Evolutionary conservation across 2,329 filamentous ascomycete genomes (phyloP).

Genomic region (Metarhizium guizhouense): DNA sequence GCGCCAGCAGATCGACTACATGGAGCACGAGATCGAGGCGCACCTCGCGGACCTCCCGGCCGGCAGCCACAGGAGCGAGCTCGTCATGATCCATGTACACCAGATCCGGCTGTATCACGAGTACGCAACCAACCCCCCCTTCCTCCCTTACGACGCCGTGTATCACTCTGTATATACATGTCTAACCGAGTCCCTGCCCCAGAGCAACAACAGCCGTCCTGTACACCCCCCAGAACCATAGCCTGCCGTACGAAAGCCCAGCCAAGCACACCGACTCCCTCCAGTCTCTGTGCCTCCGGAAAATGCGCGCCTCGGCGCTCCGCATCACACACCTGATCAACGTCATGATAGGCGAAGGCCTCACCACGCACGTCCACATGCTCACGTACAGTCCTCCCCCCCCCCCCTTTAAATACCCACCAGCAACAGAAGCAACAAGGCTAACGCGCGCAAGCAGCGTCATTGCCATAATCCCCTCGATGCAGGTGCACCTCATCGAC

Average conservation of each 20-base stretch:
- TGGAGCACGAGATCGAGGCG: background rate
- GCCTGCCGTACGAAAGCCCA: background rate
- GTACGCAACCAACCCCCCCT: background rate
- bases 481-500: background rate
- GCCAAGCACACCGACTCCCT: background rate
- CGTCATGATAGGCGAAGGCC: background rate
- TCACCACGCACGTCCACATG: background rate
- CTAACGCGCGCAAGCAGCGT: background rate
- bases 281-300: background rate
- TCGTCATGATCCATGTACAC: background rate
- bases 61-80: background rate
- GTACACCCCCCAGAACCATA: background rate
- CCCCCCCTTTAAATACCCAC: background rate
- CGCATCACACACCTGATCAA: background rate
- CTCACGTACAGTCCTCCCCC: background rate
- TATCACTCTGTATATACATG: too few relatives aligned
- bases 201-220: background rate
- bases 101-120: background rate
- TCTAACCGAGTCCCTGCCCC: too few relatives aligned
- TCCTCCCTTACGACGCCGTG: too few relatives aligned
- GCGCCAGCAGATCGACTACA: background rate
- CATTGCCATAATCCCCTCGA: background rate
- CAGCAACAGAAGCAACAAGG: background rate
- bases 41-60: background rate
- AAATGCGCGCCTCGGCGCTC: background rate